Conservation (phyloP, 306 rosid species). For the Purshia tridentata region DNA sequence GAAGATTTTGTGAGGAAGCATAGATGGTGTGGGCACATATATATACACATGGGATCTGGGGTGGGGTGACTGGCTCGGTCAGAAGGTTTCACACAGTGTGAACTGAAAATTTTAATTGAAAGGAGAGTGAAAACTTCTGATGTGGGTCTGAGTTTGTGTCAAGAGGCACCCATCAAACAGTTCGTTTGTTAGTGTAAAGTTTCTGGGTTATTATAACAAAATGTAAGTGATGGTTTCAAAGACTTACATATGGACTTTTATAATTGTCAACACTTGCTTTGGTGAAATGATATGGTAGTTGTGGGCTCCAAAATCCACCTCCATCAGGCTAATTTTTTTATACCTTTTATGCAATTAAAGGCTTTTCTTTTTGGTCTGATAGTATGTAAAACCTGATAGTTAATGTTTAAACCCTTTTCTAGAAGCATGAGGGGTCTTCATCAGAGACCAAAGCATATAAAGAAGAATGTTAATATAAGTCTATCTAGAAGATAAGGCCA, state of each 20-base stretch:
- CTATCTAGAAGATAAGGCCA: neutral
- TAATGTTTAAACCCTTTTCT: neutral
- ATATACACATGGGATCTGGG: neutral
- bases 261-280: conserved; percentile 7
- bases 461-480: neutral
- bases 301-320: neutral
- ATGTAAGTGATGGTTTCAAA: neutral
- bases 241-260: neutral
- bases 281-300: neutral
- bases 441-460: neutral
- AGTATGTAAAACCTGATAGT: no score
- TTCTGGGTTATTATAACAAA: neutral
- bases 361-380: neutral
- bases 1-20: neutral
- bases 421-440: neutral
- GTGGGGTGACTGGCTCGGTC: neutral
- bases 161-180: neutral
- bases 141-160: neutral
- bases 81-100: conserved; percentile 12
- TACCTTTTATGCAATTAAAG: neutral
- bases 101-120: neutral
- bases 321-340: neutral
- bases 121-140: neutral
- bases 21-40: neutral
- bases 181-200: neutral